Evolutionary conservation across 2,329 filamentous ascomycete species (phyloP).

Genomic region (Colletotrichum plurivorum): DNA sequence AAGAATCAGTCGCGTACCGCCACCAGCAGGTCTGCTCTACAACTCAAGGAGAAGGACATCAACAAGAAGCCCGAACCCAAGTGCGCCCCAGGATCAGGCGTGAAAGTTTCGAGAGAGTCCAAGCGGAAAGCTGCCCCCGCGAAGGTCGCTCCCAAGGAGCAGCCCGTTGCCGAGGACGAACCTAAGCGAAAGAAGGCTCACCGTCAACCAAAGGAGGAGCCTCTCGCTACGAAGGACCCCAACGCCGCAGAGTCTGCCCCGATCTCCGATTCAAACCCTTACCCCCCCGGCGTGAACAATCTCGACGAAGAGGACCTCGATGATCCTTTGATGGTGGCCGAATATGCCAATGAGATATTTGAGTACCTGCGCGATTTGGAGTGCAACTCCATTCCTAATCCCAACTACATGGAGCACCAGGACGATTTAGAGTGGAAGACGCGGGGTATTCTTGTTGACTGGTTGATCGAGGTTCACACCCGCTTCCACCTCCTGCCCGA

Average conservation of each 20-base stretch:
- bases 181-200: conserved; percentile 77
- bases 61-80: conserved; percentile 79
- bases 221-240: conserved; percentile 48
- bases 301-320: conserved; percentile 90
- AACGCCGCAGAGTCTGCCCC: conserved; percentile 36
- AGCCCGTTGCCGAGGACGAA: conserved; percentile 72
- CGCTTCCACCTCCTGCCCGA: conserved; percentile 96
- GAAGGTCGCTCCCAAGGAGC: conserved; percentile 72
- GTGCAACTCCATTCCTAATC: conserved; percentile 83
- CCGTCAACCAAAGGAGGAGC: conserved; percentile 77
- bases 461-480: conserved; percentile 98
- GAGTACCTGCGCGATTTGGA: conserved; percentile 94
- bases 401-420: conserved; percentile 95
- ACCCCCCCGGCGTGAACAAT: conserved; percentile 65
- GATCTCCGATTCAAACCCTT: conserved; percentile 36
- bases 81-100: conserved; percentile 80
- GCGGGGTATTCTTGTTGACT: conserved; percentile 96
- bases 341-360: conserved; percentile 97
- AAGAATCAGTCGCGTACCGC: conserved; percentile 73
- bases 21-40: conserved; percentile 74
- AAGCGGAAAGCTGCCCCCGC: conserved; percentile 76
- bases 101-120: conserved; percentile 64
- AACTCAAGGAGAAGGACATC: conserved; percentile 79
- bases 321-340: conserved; percentile 97
- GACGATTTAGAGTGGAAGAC: conserved; percentile 99